phyloP scores from a whole-genome alignment of 495 filamentous ascomycete genomes.

The Opeltia flavorubescens region DNA sequence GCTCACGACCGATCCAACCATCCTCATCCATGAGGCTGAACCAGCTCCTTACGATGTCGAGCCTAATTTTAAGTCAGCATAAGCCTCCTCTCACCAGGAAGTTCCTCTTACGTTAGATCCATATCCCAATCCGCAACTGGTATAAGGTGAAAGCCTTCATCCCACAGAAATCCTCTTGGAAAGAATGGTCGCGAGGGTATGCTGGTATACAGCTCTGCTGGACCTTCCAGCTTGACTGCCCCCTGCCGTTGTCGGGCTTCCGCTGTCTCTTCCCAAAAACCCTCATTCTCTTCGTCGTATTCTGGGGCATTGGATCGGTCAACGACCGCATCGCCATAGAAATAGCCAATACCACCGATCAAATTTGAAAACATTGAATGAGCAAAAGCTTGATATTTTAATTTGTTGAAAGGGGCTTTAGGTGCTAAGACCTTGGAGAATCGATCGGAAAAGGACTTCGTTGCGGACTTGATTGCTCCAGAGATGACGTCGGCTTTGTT shows the following conservation, averaged over 20 bases:
- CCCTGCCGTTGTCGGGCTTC: constrained; percentile 55
- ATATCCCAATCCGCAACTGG: constrained; percentile 89
- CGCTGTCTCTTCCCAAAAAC: constrained; percentile 87
- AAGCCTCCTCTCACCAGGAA: neutral
- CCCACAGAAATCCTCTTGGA: constrained; percentile 91
- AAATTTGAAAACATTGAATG: constrained; percentile 89
- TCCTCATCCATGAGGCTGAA: constrained; percentile 91
- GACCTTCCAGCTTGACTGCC: constrained; percentile 52
- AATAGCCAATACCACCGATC: constrained; percentile 89
- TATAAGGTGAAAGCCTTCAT: constrained; percentile 92
- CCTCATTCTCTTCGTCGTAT: constrained; percentile 93
- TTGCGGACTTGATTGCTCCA: constrained; percentile 48
- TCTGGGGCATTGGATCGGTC: constrained; percentile 82
- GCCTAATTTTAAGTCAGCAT: constrained; percentile 21
- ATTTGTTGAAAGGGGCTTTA: constrained; percentile 57
- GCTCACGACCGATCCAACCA: constrained; percentile 94
- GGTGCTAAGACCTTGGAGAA: constrained; percentile 63
- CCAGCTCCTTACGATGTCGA: constrained; percentile 92
- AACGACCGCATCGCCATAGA: constrained; percentile 72
- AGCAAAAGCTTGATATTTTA: constrained; percentile 65
- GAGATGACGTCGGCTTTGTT: constrained; percentile 50
- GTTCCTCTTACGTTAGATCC: constrained; percentile 45
- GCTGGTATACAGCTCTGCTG: constrained; percentile 80
- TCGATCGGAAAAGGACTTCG: constrained; percentile 54
- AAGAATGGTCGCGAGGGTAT: constrained; percentile 94